Percentiles rank a stretch among this genome's conserved stretches.
Conservation (phyloP, 345 rosid species). For the Salix purpurea region DNA sequence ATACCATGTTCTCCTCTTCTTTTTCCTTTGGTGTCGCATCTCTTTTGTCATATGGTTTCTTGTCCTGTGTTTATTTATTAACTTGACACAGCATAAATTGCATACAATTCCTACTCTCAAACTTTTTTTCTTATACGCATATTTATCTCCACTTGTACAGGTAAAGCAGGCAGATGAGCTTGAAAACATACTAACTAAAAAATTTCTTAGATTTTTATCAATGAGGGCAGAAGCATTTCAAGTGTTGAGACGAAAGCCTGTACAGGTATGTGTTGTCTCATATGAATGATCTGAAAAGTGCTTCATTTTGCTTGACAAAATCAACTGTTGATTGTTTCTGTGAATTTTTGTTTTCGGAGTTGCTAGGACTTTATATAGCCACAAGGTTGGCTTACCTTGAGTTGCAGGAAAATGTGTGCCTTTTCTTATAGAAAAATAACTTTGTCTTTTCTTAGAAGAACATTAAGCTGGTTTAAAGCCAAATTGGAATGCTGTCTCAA, state of each 20-base stretch:
- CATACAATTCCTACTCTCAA: not conserved
- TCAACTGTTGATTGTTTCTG: conserved; percentile 1
- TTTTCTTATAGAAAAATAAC: no score
- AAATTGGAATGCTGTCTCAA: not conserved
- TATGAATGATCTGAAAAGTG: conserved; percentile 8
- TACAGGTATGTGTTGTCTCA: conserved; percentile 47
- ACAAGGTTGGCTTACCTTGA: no score
- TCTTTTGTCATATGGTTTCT: not conserved
- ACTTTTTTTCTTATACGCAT: not conserved
- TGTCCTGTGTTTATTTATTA: not conserved
- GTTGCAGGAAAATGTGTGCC: no score
- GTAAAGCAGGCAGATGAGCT: conserved; percentile 97
- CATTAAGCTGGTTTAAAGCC: not conserved
- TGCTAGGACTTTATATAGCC: not conserved
- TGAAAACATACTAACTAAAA: conserved; percentile 86
- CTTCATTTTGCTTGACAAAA: conserved; percentile 4
- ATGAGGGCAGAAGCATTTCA: conserved; percentile 99
- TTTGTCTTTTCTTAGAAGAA: not conserved
- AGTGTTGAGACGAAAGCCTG: conserved; percentile 92
- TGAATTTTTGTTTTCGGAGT: not conserved
- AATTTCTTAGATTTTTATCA: conserved; percentile 93
- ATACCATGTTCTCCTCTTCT: not conserved
- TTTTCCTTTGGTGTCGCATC: not conserved
- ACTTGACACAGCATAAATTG: not conserved
- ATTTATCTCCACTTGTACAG: conserved; percentile 32